Evolutionary conservation across 768 basidiomycete genomes (phyloP).

Genomic region (Boletus barrowsii): DNA sequence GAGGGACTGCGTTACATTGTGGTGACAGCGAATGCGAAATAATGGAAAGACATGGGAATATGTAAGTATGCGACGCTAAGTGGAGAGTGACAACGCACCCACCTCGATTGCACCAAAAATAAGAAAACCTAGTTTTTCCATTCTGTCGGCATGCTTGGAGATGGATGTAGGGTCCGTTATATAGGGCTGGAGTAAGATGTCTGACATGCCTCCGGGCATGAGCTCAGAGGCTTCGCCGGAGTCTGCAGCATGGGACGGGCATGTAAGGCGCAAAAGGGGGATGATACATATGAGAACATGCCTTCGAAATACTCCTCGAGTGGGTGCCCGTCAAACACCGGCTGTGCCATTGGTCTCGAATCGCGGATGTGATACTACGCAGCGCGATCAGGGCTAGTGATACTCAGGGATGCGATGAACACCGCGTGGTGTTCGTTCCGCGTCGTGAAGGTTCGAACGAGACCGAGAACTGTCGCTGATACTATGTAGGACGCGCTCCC

Average conservation of each 20-base stretch:
- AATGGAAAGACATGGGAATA: background rate
- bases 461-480: no score
- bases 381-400: constrained; percentile 8
- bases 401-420: constrained; percentile 15
- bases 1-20: constrained; percentile 33
- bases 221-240: constrained; percentile 53
- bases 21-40: constrained; percentile 7
- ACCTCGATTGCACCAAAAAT: constrained; percentile 35
- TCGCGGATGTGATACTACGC: background rate
- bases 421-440: constrained; percentile 22
- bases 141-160: constrained; percentile 21
- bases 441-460: constrained; percentile 15
- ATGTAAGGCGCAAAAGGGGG: constrained; percentile 7
- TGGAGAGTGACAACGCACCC: constrained; percentile 20
- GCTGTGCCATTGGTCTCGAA: constrained; percentile 59
- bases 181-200: constrained; percentile 28
- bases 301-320: constrained; percentile 71
- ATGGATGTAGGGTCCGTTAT: constrained; percentile 3
- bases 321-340: constrained; percentile 75
- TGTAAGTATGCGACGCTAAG: constrained; percentile 6
- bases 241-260: constrained; percentile 38
- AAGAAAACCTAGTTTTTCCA: constrained; percentile 27
- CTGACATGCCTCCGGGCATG: constrained; percentile 54
- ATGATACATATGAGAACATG: constrained; percentile 20
- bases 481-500: background rate